Evolutionary conservation across 1,284 basidiomycete species (phyloP).

Genomic region (Marasmius oreades): DNA sequence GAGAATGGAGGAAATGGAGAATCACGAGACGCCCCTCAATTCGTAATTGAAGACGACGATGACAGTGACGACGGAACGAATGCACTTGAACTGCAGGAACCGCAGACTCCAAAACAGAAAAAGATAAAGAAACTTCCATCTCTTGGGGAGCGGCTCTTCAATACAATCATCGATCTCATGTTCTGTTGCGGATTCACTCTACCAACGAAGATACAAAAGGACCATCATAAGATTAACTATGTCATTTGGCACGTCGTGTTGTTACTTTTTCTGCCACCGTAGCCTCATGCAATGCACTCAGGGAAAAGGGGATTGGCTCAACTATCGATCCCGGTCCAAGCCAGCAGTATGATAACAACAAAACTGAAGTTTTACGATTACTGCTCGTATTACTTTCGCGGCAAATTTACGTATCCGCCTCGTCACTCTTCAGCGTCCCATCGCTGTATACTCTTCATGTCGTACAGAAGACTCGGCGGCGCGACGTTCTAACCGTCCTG

Average conservation of each 20-base stretch:
- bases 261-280: background rate
- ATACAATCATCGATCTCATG: conserved; percentile 75
- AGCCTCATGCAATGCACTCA: conserved; percentile 27
- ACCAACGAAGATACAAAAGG: conserved; percentile 72
- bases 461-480: conserved; percentile 74
- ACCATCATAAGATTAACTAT: conserved; percentile 85
- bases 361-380: conserved; percentile 82
- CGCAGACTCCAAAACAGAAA: conserved; percentile 25
- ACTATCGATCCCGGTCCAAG: conserved; percentile 69
- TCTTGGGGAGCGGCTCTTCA: conserved; percentile 76
- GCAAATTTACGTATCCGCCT: conserved; percentile 80
- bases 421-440: conserved; percentile 64
- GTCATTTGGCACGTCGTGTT: conserved; percentile 64
- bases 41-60: conserved; percentile 83
- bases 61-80: conserved; percentile 46
- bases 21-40: conserved; percentile 48
- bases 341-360: conserved; percentile 73
- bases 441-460: conserved; percentile 75
- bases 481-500: conserved; percentile 81
- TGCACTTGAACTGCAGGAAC: conserved; percentile 22
- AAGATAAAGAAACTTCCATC: conserved; percentile 60
- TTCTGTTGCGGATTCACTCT: conserved; percentile 93
- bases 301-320: conserved; percentile 89
- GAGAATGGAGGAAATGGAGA: conserved; percentile 29
- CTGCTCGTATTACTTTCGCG: conserved; percentile 82